Evolutionary conservation across 164 flowering plant genomes (phyloP), one percentile per base, ranked within the genome.

Genomic region (Macadamia tetraphylla): DNA sequence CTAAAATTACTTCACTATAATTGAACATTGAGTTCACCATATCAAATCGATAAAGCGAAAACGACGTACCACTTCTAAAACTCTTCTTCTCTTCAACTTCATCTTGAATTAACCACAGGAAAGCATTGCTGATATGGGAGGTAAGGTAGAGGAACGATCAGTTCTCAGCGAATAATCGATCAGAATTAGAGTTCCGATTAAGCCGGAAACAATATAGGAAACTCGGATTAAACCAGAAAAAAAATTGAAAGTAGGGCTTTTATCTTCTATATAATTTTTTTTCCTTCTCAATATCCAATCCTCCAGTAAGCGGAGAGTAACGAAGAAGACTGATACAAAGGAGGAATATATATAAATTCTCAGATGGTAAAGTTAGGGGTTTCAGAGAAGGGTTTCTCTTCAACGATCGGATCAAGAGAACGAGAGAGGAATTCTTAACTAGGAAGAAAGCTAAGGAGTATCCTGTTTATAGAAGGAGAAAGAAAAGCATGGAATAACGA

Each of bases 51-150:
- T 46, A 11, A 46, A 46, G 5, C 40, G 40, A 35, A 35, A 35
- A 49, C 17, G 0, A 75, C 87, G 65, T 66, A 87, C 91, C 86
- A 81, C 89, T 85, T 85, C 91, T 43, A 76, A 46, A 66, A 81
- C 81, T 77, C 86, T 83, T 83, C 81, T 64, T 44, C 83, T 62
- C 76, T 84, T 85, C 70, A 81, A 67, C 83, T 85, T 87, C 91
- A 85, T 87, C 51, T 67, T 79, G 71, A 67, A 65, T 70, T 75
- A 74, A 70, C 77, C 68, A 58, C 74, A 69, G 46, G 65, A 67
- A 55, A 77, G 74, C 84, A 83, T 83, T 65, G 74, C 76, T 71
- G 46, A 71, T 65, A 67, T 15, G 53, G 56, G 66, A 29, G 49
- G 23, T 29, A 18, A 43, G 40, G 30, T 29, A 32, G 4, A 18